Conservation (phyloP, 805 yeast genomes). For the Metschnikowia noctiluminum region DNA sequence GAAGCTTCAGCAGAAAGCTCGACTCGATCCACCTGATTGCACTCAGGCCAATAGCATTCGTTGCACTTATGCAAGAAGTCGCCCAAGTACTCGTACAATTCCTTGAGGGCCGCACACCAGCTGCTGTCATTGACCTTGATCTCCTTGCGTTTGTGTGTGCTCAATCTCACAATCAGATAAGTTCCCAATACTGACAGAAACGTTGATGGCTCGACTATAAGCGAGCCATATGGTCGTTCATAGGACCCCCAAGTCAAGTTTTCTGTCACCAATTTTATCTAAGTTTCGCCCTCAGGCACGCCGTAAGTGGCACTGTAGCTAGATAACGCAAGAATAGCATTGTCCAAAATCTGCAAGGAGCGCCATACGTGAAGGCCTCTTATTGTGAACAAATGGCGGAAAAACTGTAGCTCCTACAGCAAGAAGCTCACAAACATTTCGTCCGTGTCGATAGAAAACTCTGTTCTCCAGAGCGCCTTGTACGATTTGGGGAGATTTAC, state of each 20-base stretch:
- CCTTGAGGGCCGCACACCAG: background rate
- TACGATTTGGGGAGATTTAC: background rate
- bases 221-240: background rate
- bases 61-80: background rate
- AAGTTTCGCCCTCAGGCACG: background rate
- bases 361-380: background rate
- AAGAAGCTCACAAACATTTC: background rate
- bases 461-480: background rate
- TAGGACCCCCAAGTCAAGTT: background rate
- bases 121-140: background rate
- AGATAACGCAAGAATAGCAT: background rate
- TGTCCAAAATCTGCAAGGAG: background rate
- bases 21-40: background rate
- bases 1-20: background rate
- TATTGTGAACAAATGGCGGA: background rate
- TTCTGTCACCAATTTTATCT: background rate
- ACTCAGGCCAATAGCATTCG: background rate
- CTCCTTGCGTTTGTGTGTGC: background rate
- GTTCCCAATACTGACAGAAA: background rate
- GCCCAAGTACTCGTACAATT: background rate
- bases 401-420: background rate
- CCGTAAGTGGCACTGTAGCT: background rate
- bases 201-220: background rate
- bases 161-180: background rate
- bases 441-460: background rate